Conservation (phyloP, 306 rosid genomes). For the Sicyos edulis region DNA sequence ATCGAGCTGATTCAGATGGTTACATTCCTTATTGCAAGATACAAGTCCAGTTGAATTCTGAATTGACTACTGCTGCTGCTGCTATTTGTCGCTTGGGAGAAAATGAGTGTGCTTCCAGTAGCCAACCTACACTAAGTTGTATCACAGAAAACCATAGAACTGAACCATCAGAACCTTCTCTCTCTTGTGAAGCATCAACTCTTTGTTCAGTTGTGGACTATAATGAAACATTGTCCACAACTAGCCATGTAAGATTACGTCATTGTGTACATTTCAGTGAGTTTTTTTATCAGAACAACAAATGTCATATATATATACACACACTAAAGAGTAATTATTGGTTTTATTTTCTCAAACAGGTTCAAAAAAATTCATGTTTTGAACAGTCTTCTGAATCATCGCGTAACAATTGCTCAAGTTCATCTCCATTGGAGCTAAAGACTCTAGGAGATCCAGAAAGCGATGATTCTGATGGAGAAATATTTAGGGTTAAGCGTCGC, state of each 20-base stretch:
- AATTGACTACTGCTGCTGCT: slow-evolving; percentile 30
- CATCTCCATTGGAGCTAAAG: slow-evolving; percentile 25
- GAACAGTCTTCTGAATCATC: slow-evolving; percentile 38
- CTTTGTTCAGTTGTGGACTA: slow-evolving; percentile 45
- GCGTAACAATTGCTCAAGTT: slow-evolving; percentile 32
- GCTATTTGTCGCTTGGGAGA: slow-evolving; percentile 33
- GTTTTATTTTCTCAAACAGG: slow-evolving; percentile 34
- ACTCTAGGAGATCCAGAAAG: slow-evolving; percentile 45
- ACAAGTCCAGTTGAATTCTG: slow-evolving; percentile 43
- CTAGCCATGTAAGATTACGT: slow-evolving; percentile 42
- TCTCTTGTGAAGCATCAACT: slow-evolving; percentile 48
- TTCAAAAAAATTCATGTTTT: slow-evolving; percentile 34
- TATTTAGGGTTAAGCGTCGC: slow-evolving; percentile 90
- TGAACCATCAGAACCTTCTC: slow-evolving; percentile 44
- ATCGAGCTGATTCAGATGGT: slow-evolving; percentile 49
- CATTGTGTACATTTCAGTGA: background rate
- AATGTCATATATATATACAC: background rate
- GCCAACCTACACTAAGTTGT: slow-evolving; percentile 25
- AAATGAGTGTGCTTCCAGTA: slow-evolving; percentile 33
- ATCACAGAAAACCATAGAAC: slow-evolving; percentile 36
- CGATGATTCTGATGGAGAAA: slow-evolving; percentile 82
- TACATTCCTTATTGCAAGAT: slow-evolving; percentile 68
- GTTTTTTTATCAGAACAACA: background rate
- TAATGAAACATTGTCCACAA: slow-evolving; percentile 29
- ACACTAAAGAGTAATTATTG: background rate